These are phyloP conservation scores for Pleurotus platypus DNA, from an alignment of 768 basidiomycete species.

Conservation along the genomic window DNA sequence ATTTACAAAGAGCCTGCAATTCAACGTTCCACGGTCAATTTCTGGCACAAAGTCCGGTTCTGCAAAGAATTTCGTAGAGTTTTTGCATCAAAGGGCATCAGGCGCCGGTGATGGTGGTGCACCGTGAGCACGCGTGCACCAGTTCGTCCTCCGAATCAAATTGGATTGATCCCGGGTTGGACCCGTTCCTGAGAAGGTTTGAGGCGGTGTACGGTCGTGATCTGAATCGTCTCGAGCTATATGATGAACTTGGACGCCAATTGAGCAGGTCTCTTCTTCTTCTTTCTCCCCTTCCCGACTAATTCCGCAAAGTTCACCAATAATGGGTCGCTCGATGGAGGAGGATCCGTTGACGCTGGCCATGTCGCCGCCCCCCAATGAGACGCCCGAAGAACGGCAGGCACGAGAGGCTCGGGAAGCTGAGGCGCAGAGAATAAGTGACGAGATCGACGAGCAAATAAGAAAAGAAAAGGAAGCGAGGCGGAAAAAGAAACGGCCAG, in stretches of 20 bases:
- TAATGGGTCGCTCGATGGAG: slow-evolving; percentile 30
- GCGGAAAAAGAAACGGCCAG: slow-evolving; percentile 62
- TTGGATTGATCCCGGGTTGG: slow-evolving; percentile 2
- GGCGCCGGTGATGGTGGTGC: background rate
- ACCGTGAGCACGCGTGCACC: background rate
- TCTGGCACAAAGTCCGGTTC: background rate
- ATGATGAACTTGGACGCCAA: slow-evolving; percentile 5
- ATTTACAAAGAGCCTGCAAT: background rate
- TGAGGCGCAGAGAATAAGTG: slow-evolving; percentile 60
- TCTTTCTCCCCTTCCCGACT: slow-evolving; percentile 1
- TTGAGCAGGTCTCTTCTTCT: slow-evolving; percentile 6
- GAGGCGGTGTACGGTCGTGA: slow-evolving; percentile 7
- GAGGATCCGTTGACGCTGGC: slow-evolving; percentile 63
- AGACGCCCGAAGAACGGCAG: slow-evolving; percentile 53
- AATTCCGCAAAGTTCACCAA: background rate
- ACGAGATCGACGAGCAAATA: slow-evolving; percentile 75
- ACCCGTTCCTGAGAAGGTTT: slow-evolving; percentile 6
- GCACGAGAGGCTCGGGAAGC: slow-evolving; percentile 58
- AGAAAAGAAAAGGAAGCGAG: slow-evolving; percentile 53
- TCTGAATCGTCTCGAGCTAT: background rate
- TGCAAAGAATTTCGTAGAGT: background rate
- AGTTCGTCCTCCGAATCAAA: slow-evolving; percentile 3
- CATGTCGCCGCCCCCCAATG: slow-evolving; percentile 61
- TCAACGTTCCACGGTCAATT: background rate
- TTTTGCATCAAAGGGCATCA: background rate